Evolutionary conservation across 805 yeast species (phyloP), one percentile per base, ranked within the genome.

Genomic region (Cyberlindnera meyerae): DNA sequence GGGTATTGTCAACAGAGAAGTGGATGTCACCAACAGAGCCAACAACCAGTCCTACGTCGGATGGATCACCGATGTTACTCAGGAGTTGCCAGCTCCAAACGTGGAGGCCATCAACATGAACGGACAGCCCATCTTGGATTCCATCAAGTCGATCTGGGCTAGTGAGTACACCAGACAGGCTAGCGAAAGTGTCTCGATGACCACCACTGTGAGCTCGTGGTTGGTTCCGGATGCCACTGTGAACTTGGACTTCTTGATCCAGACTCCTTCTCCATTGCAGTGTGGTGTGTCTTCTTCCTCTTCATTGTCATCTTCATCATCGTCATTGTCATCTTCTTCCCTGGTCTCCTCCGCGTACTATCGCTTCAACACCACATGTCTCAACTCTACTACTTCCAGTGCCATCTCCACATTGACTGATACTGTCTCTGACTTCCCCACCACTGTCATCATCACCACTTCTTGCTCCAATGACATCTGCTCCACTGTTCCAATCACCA

Each of bases 11-110:
- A 61, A 61, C 48, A 31, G 37, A 22, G 55, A 44, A 0, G 62
- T 61, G 34, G 63, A 60, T 44, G 61, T 66, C 39, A 55, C 60
- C 21, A 46, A 51, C 48, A 45, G 51, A 36, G 52, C 47, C 33
- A 60, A 61, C 57, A 62, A 62, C 41, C 51, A 43, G 22, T 55
- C 64, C 18, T 57, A 58, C 43, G 36, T 34, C 15, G 66, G 65
- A 30, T 62, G 61, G 46, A 49, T 59, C 39, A 27, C 42, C n/a
- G 63, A 61, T 35, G 43, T 47, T 27, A 25, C 40, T 8, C 22
- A 48, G 24, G 56, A 37, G 12, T 38, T 64, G 37, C 66, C 68
- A 37, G 62, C 65, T 24, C 65, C 69, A 45, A 56, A 65, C 39
- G 57, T 63, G 36, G 47, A 52, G 13, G 66, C 63, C 11, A 49